These are phyloP conservation scores for Candida ovalis DNA, from an alignment of 805 yeast species.

Conservation along the genomic window DNA sequence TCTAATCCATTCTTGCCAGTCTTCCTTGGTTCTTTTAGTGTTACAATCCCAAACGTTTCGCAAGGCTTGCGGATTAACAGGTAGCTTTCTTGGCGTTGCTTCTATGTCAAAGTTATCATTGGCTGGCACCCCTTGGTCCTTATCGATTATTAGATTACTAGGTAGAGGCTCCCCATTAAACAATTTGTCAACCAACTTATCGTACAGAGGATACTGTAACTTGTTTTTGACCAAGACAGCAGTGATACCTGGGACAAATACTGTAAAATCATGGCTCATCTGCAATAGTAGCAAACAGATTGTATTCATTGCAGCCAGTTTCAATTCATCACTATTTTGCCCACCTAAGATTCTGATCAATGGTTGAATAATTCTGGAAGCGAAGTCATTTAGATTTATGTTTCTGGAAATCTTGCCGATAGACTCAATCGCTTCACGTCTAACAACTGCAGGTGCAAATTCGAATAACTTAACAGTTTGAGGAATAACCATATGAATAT, in stretches of 20 bases:
- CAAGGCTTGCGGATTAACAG: slow-evolving; percentile 60
- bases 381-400: slow-evolving; percentile 77
- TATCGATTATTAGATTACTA: slow-evolving; percentile 64
- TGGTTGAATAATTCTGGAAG: slow-evolving; percentile 87
- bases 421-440: slow-evolving; percentile 74
- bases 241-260: slow-evolving; percentile 80
- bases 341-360: slow-evolving; percentile 59
- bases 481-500: slow-evolving; percentile 83
- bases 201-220: slow-evolving; percentile 71
- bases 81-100: slow-evolving; percentile 67
- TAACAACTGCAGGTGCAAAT: slow-evolving; percentile 53
- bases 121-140: slow-evolving; percentile 39
- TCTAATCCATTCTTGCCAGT: slow-evolving; percentile 98
- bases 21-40: slow-evolving; percentile 85
- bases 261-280: slow-evolving; percentile 77
- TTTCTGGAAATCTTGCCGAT: slow-evolving; percentile 75
- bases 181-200: slow-evolving; percentile 73
- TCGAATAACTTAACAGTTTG: slow-evolving; percentile 80
- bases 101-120: slow-evolving; percentile 59
- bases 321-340: slow-evolving; percentile 48
- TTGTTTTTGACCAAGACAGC: slow-evolving; percentile 58
- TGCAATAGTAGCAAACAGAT: slow-evolving; percentile 74
- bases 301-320: slow-evolving; percentile 68
- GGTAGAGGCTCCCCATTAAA: slow-evolving; percentile 86
- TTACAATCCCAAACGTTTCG: slow-evolving; percentile 90